Conservation (phyloP, 345 rosid genomes). For the Kandelia obovata region DNA sequence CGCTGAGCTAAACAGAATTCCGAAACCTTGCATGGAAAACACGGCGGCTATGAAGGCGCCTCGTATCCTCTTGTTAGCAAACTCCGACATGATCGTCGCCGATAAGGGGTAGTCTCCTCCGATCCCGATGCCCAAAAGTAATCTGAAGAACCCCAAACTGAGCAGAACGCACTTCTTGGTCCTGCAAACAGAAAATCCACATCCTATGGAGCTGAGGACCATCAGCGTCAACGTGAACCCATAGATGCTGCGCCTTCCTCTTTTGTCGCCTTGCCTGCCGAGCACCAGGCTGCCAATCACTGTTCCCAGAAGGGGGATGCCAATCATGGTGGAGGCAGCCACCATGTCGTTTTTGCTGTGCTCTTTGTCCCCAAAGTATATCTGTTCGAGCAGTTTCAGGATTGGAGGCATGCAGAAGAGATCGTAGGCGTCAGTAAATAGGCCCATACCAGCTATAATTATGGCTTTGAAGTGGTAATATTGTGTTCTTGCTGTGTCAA, state of each 20-base stretch:
- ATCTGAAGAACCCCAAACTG: slow-evolving; percentile 59
- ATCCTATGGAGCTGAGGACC: slow-evolving; percentile 54
- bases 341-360: background rate
- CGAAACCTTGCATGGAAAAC: slow-evolving; percentile 75
- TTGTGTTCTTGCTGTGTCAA: slow-evolving; percentile 49
- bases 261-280: slow-evolving; percentile 57
- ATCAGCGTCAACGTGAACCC: slow-evolving; percentile 54
- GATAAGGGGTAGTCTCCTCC: slow-evolving; percentile 82
- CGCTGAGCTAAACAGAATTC: slow-evolving; percentile 52
- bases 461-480: slow-evolving; percentile 62
- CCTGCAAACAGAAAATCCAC: slow-evolving; percentile 63
- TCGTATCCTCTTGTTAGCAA: slow-evolving; percentile 67
- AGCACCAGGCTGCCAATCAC: slow-evolving; percentile 57
- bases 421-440: slow-evolving; percentile 61
- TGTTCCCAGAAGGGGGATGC: slow-evolving; percentile 55
- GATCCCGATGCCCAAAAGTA: slow-evolving; percentile 62
- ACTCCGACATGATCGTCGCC: slow-evolving; percentile 81
- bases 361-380: slow-evolving; percentile 28
- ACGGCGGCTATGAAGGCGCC: slow-evolving; percentile 70
- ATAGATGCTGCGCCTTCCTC: slow-evolving; percentile 58
- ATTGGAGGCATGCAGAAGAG: slow-evolving; percentile 60
- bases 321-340: slow-evolving; percentile 33
- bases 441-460: slow-evolving; percentile 61
- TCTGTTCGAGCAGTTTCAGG: slow-evolving; percentile 35
- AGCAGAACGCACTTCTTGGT: slow-evolving; percentile 46